Evolutionary conservation across 331 rosid species (phyloP).

Genomic region (Pyracantha coccinea): DNA sequence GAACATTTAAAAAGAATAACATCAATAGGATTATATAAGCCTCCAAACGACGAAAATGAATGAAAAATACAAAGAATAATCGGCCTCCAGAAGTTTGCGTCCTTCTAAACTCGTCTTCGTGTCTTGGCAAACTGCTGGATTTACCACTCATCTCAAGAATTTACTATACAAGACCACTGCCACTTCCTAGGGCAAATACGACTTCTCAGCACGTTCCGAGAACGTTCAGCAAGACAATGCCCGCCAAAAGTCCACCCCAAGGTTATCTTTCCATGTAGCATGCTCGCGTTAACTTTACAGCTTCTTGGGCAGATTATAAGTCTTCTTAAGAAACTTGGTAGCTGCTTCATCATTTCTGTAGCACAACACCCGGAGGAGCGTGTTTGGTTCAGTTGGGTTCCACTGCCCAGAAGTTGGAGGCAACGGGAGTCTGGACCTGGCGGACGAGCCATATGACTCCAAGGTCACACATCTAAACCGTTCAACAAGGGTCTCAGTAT

Average conservation of each 20-base stretch:
- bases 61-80: conserved; percentile 29
- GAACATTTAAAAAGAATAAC: neutral
- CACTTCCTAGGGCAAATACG: conserved; percentile 2
- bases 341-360: conserved; percentile 79
- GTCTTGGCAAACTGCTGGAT: conserved; percentile 19
- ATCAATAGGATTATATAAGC: neutral
- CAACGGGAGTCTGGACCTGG: conserved; percentile 65
- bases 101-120: conserved; percentile 13
- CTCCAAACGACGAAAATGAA: conserved; percentile 16
- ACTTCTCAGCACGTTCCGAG: conserved; percentile 19
- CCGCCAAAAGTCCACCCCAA: neutral
- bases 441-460: conserved; percentile 62
- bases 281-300: conserved; percentile 30
- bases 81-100: conserved; percentile 8
- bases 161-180: conserved; percentile 14
- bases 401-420: conserved; percentile 88
- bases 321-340: conserved; percentile 84
- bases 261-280: conserved; percentile 12
- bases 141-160: conserved; percentile 9
- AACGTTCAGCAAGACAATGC: conserved; percentile 6
- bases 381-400: conserved; percentile 91
- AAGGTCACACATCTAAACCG: conserved; percentile 47
- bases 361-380: conserved; percentile 82
- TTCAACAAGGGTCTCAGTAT: conserved; percentile 62
- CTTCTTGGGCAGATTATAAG: conserved; percentile 80